Percentiles rank a stretch among this genome's conserved stretches.
These are phyloP conservation scores for Solanum aculeatissimum DNA, from an alignment of 305 asterid species.

Conservation along the genomic window DNA sequence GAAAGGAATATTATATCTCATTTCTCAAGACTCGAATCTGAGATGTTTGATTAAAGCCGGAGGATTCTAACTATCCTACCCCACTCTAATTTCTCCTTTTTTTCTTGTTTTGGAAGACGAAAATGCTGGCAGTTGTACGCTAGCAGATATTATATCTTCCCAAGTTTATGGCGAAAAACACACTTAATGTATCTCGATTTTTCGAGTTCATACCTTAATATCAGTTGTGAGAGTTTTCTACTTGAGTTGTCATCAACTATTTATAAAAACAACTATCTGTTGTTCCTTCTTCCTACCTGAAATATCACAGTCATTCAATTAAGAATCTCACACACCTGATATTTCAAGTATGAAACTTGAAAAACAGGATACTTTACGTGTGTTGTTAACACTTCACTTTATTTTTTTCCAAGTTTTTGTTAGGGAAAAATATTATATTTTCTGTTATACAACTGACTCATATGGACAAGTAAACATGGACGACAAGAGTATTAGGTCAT, in stretches of 20 bases:
- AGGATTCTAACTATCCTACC: background rate
- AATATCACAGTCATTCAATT: background rate
- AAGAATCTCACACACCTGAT: too few relatives aligned
- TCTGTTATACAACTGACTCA: background rate
- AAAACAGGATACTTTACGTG: too few relatives aligned
- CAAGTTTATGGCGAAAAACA: background rate
- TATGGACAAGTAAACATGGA: background rate
- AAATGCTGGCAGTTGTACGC: background rate
- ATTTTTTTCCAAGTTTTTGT: too few relatives aligned
- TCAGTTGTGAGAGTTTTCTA: background rate
- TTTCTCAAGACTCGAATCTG: background rate
- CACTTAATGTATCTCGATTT: background rate
- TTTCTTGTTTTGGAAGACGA: too few relatives aligned
- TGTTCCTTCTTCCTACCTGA: background rate
- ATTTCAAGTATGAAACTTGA: too few relatives aligned
- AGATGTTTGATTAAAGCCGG: background rate
- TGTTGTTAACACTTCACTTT: too few relatives aligned
- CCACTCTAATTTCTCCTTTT: background rate
- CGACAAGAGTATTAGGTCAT: background rate
- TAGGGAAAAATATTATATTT: too few relatives aligned
- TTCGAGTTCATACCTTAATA: background rate
- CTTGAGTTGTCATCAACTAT: background rate
- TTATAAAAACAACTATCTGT: background rate
- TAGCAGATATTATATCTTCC: background rate
- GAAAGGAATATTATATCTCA: background rate